These are phyloP conservation scores for Debaryomyces hansenii DNA, from an alignment of 805 yeast species.

Conservation along the genomic window DNA sequence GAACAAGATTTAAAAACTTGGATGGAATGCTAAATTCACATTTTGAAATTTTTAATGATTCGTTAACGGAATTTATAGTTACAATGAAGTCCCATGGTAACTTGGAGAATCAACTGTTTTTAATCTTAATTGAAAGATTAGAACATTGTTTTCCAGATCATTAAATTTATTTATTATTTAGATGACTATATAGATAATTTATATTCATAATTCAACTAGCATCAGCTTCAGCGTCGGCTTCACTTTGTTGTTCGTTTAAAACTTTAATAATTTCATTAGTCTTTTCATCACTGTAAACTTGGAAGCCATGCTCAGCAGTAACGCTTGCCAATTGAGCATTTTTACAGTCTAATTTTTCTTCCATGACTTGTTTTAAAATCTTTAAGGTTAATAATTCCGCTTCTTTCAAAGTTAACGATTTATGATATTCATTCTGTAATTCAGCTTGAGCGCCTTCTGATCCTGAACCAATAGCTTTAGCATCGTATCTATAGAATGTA, in stretches of 20 bases:
- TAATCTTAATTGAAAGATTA: slow-evolving; percentile 43
- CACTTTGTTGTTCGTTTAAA: slow-evolving; percentile 68
- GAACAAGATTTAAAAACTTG: slow-evolving; percentile 41
- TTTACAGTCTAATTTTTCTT: slow-evolving; percentile 91
- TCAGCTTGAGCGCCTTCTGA: slow-evolving; percentile 99
- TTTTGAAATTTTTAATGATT: slow-evolving; percentile 44
- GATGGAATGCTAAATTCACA: slow-evolving; percentile 42
- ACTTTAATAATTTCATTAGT: slow-evolving; percentile 78
- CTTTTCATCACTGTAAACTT: slow-evolving; percentile 78
- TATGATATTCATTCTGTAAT: slow-evolving; percentile 93
- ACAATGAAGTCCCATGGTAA: slow-evolving; percentile 50
- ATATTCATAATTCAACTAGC: slow-evolving; percentile 4
- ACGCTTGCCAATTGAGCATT: slow-evolving; percentile 95
- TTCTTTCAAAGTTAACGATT: slow-evolving; percentile 84
- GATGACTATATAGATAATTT: not conserved
- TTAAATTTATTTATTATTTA: slow-evolving; percentile 1
- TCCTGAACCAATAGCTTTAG: slow-evolving; percentile 98
- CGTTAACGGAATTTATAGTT: slow-evolving; percentile 46
- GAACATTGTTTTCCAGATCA: slow-evolving; percentile 34
- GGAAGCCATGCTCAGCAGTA: slow-evolving; percentile 82
- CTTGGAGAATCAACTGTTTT: slow-evolving; percentile 46
- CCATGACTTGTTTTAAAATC: slow-evolving; percentile 97
- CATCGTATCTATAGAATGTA: slow-evolving; percentile 95
- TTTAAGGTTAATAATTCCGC: slow-evolving; percentile 89
- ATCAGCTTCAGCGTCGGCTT: slow-evolving; percentile 22